These are phyloP conservation scores for Coprinopsis strossmayeri DNA, from an alignment of 768 basidiomycete species.

Conservation along the genomic window DNA sequence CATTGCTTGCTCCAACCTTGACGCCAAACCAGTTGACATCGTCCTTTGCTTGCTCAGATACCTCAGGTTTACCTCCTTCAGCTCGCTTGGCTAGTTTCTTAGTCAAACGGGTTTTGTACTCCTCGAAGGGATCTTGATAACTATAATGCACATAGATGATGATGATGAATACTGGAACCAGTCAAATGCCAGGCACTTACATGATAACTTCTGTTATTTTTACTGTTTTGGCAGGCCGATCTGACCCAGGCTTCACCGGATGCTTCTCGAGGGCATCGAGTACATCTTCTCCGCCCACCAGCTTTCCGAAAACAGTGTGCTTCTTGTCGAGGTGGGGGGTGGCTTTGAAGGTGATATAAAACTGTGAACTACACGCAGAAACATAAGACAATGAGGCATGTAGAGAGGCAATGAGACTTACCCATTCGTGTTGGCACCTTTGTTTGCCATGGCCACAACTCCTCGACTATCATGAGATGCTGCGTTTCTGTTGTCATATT, in stretches of 20 bases:
- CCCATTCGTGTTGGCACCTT: conserved; percentile 88
- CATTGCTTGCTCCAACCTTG: conserved; percentile 55
- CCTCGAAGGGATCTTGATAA: conserved; percentile 93
- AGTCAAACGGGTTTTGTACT: conserved; percentile 77
- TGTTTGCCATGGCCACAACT: conserved; percentile 91
- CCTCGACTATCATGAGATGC: conserved; percentile 85
- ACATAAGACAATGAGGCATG: conserved; percentile 2
- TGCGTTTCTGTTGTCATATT: conserved; percentile 82
- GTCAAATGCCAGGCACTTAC: conserved; percentile 36
- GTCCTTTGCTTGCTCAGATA: conserved; percentile 43
- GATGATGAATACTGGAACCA: background rate
- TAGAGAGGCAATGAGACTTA: conserved; percentile 20
- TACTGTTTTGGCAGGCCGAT: conserved; percentile 81
- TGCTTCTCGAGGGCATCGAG: conserved; percentile 78
- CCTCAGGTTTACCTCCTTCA: conserved; percentile 17
- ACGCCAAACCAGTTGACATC: conserved; percentile 88
- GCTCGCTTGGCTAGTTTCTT: conserved; percentile 66
- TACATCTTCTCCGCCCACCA: conserved; percentile 93
- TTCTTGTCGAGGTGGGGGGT: conserved; percentile 86
- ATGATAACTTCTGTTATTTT: conserved; percentile 83
- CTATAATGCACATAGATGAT: conserved; percentile 29
- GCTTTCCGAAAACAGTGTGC: conserved; percentile 94
- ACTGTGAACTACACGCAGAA: conserved; percentile 63
- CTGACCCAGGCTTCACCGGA: conserved; percentile 76
- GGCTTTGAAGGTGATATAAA: conserved; percentile 84